Base-by-base conservation (phyloP, 371 early-diverging fungal species). In the Mycotypha africana region DNA sequence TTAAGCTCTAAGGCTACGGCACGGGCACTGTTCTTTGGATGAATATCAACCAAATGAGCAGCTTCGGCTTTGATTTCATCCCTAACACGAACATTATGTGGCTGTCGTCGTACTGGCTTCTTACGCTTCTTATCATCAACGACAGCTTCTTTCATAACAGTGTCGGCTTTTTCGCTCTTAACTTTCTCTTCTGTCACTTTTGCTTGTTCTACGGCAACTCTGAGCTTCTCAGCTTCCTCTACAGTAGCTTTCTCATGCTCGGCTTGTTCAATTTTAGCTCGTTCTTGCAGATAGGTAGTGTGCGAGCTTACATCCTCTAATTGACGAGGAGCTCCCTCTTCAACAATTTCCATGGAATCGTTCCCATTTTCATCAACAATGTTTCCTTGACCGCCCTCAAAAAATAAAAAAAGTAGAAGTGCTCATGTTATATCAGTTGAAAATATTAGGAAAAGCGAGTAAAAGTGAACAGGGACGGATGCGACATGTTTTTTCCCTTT, bases 31-130 rank as follows among this genome's bases (percentile, higher is more conserved):
- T 32, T 42, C 20, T 19, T 42, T 4, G 43, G 43, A 19, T 35
- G 45, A 22, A 45, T 15, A 34, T 45, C 45, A 35, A 45, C 45
- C 23, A 45, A 45, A 24, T 45, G 45, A n/a, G n/a, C 45, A 34
- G 23, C 45, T 21, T 24, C 24, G 10, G 45, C 45, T 17, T 45
- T 45, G 25, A 34, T 34, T 8, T 45, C 35, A 24, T 45, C 28
- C 5, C 28, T 28, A 28, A 28, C 11, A 11, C 28, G 11, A 28
- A n/a, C n/a, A n/a, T n/a, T n/a, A n/a, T n/a, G n/a, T n/a, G n/a
- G n/a, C n/a, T n/a, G n/a, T n/a, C n/a, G n/a, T n/a, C n/a, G n/a
- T n/a, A n/a, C n/a, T n/a, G n/a, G n/a, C n/a, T n/a, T n/a, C n/a
- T n/a, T n/a, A n/a, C n/a, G n/a, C n/a, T n/a, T n/a, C n/a, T n/a